Percentiles rank a stretch among this genome's conserved stretches.
phyloP scores from a whole-genome alignment of 2,329 filamentous ascomycete genomes.

The Cucurbitaria berberidis region DNA sequence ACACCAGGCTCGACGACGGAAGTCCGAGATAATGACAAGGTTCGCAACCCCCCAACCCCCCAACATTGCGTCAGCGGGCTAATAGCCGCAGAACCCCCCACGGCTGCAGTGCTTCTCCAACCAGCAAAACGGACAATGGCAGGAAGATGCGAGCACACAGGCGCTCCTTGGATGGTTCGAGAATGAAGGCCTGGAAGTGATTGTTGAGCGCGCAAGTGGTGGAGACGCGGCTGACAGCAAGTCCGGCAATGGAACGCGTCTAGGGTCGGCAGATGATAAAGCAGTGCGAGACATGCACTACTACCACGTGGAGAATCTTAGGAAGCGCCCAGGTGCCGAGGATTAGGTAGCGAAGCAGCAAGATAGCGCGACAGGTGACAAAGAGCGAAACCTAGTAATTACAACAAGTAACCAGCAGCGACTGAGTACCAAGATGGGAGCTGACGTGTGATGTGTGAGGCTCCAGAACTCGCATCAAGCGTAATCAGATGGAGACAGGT shows the following conservation, averaged over 20 bases:
- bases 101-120: conserved; percentile 37
- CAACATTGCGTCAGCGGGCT: conserved; percentile 14
- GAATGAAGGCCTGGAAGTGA: conserved; percentile 6
- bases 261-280: conserved; percentile 40
- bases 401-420: too few species aligned
- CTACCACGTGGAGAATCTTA: conserved; percentile 57
- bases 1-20: conserved; percentile 57
- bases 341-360: conserved; percentile 31
- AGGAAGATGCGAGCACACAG: conserved; percentile 20
- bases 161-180: conserved; percentile 26
- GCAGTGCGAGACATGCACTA: conserved; percentile 55
- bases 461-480: conserved; percentile 18
- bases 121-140: conserved; percentile 30
- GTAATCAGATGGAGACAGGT: conserved; percentile 21
- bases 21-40: conserved; percentile 37
- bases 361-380: conserved; percentile 8
- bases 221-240: conserved; percentile 20
- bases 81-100: conserved; percentile 20
- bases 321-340: conserved; percentile 54
- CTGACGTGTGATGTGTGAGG: conserved; percentile 23
- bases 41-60: conserved; percentile 21
- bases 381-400: conserved; percentile 5
- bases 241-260: conserved; percentile 25
- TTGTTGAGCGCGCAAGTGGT: conserved; percentile 14
- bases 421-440: conserved; percentile 10